Evolutionary conservation across 139 green algal species (phyloP).

Genomic region (Yamagishiella unicocca): DNA sequence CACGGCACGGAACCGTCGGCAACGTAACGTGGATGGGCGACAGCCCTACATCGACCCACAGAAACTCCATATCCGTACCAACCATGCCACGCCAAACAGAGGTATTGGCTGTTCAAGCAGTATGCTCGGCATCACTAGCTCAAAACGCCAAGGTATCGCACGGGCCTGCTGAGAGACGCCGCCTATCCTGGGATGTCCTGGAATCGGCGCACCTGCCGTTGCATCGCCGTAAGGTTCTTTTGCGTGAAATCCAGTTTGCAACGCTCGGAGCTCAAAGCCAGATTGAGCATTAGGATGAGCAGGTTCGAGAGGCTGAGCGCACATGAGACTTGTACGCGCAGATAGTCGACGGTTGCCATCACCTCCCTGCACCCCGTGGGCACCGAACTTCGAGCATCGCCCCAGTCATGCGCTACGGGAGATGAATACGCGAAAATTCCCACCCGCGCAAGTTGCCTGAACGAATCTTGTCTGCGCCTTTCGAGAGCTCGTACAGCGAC

Average conservation of each 20-base stretch:
- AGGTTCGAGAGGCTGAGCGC: conserved; percentile 51
- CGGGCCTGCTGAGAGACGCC: too few relatives aligned
- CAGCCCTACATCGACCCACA: too few relatives aligned
- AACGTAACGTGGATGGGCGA: too few relatives aligned
- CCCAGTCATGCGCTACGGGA: background rate
- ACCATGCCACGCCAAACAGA: too few relatives aligned
- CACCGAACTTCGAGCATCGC: background rate
- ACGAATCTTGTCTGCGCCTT: conserved; percentile 9
- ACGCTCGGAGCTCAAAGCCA: conserved; percentile 23
- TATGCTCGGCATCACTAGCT: too few relatives aligned
- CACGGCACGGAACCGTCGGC: too few relatives aligned
- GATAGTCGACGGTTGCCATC: conserved; percentile 48
- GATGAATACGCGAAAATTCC: background rate
- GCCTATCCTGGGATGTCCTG: too few relatives aligned
- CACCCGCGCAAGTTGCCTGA: conserved; percentile 21
- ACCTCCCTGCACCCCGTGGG: conserved; percentile 7
- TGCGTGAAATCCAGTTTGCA: conserved; percentile 28
- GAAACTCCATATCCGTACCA: too few relatives aligned
- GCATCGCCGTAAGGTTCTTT: conserved; percentile 59
- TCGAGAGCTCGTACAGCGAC: background rate
- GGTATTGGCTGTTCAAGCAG: too few relatives aligned
- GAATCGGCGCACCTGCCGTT: conserved; percentile 60
- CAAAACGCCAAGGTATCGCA: too few relatives aligned
- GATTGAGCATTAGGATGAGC: conserved; percentile 43
- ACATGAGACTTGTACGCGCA: conserved; percentile 37